Percentiles rank a stretch among this genome's conserved stretches.
Evolutionary conservation across 2,329 filamentous ascomycete species (phyloP).

Genomic region (Aplosporella prunicola): DNA sequence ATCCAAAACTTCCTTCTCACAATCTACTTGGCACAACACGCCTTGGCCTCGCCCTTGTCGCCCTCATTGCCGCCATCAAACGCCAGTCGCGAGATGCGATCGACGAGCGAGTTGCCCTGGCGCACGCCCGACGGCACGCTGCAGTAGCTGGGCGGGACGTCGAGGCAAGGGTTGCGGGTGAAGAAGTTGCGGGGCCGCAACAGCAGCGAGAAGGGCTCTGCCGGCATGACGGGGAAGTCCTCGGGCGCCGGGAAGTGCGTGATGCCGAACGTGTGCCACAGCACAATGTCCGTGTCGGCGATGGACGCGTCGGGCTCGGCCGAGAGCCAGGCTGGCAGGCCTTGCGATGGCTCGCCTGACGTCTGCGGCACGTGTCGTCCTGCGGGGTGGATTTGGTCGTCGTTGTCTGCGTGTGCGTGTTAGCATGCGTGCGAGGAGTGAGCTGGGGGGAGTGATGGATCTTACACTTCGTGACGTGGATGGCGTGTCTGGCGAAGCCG

Average conservation of each 20-base stretch:
- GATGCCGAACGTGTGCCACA: conserved; percentile 91
- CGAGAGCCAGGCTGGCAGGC: conserved; percentile 66
- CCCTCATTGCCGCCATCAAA: conserved; percentile 20
- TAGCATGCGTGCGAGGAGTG: not conserved
- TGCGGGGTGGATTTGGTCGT: conserved; percentile 75
- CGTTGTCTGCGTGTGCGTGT: conserved; percentile 49
- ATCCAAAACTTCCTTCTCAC: too few relatives aligned
- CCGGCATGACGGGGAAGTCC: conserved; percentile 88
- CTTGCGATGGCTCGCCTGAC: conserved; percentile 64
- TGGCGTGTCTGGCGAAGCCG: conserved; percentile 75
- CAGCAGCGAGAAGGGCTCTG: conserved; percentile 66
- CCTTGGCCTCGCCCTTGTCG: not conserved
- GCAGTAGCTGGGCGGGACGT: conserved; percentile 68
- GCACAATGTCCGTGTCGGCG: conserved; percentile 74
- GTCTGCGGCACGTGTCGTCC: conserved; percentile 84
- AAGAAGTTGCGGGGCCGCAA: conserved; percentile 79
- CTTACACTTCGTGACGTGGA: conserved; percentile 84
- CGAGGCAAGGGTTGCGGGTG: conserved; percentile 64
- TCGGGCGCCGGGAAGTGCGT: conserved; percentile 85
- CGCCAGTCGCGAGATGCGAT: conserved; percentile 42
- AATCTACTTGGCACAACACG: not conserved
- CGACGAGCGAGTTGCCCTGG: conserved; percentile 35
- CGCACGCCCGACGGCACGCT: conserved; percentile 62
- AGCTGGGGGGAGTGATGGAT: conserved; percentile 12
- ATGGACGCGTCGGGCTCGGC: conserved; percentile 58